Evolutionary conservation across 2,329 filamentous ascomycete species (phyloP).

Genomic region (Sclerotinia glacialis): DNA sequence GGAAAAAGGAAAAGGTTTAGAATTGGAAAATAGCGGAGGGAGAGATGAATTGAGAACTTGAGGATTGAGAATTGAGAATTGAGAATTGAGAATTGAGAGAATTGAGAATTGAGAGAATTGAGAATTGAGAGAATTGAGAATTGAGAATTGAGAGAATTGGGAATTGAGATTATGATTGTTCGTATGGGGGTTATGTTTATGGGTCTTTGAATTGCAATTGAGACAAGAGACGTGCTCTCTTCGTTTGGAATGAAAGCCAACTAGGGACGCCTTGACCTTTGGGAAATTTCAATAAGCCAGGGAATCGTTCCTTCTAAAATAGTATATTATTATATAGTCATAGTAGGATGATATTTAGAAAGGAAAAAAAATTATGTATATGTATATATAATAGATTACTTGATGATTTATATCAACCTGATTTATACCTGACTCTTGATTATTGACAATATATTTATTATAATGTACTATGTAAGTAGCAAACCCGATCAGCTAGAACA

Average conservation of each 20-base stretch:
- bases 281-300: constrained; percentile 16
- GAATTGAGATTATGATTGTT: neutral
- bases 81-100: neutral
- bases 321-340: neutral
- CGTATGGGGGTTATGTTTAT: neutral
- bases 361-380: too few relatives aligned
- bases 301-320: constrained; percentile 12
- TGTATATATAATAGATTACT: too few relatives aligned
- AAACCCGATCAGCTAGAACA: neutral
- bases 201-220: constrained; percentile 13
- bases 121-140: neutral
- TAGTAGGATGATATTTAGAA: neutral
- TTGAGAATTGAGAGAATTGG: neutral
- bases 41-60: too few relatives aligned
- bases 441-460: neutral
- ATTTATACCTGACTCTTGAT: neutral
- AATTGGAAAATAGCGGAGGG: neutral
- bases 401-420: neutral
- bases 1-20: neutral
- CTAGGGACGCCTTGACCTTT: constrained; percentile 19
- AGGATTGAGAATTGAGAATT: neutral
- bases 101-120: neutral
- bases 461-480: neutral
- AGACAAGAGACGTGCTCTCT: constrained; percentile 20
- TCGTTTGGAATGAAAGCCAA: constrained; percentile 13